Evolutionary conservation across 768 basidiomycete genomes (phyloP), one percentile per base, ranked within the genome.

Genomic region (Suillus brevipes): DNA sequence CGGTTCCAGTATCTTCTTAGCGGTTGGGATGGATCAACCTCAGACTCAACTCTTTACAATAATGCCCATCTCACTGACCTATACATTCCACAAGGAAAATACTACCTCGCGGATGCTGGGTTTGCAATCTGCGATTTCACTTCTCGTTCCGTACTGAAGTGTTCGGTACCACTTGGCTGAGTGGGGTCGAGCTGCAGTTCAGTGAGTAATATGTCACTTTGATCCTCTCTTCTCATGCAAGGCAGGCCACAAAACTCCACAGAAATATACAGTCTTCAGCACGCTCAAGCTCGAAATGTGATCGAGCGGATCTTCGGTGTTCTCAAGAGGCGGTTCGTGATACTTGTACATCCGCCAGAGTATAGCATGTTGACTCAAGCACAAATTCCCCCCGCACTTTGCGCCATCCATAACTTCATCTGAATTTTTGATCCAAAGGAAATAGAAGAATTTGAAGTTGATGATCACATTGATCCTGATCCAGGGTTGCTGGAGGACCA

Each of bases 381-480:
- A 4, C 18, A 52, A 18, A 72, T 77, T 62, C 67, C 71, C 18
- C 64, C 68, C 23, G 72, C 69, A 9, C 63, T 74, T 6, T 69
- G 65, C 8, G 68, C 67, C 13, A 6, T 73, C 1, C 72, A 74
- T 65, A 76, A 77, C 64, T 74, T 75, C 63, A 72, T 74, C 37
- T 25, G 42, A 12, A 63, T 42, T n/a, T 59, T 61, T 40, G 59
- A 71, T 64, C 53, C 60, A 9, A 25, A 43, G 5, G 67, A 70
- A 20, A 25, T 62, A 18, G 50, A 60, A 13, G 59, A 61, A 45
- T 14, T 61, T 10, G 10, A 3, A 12, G 6, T 13, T 18, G 6
- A 62, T 31, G 25, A 62, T 38, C 14, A 34, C 2, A 6, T 25
- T 34, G 52, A 53, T 18, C 31, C 18, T 53, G 31, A 53, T 34